Evolutionary conservation across 345 rosid species (phyloP).

Genomic region (Sisymbrium irio): DNA sequence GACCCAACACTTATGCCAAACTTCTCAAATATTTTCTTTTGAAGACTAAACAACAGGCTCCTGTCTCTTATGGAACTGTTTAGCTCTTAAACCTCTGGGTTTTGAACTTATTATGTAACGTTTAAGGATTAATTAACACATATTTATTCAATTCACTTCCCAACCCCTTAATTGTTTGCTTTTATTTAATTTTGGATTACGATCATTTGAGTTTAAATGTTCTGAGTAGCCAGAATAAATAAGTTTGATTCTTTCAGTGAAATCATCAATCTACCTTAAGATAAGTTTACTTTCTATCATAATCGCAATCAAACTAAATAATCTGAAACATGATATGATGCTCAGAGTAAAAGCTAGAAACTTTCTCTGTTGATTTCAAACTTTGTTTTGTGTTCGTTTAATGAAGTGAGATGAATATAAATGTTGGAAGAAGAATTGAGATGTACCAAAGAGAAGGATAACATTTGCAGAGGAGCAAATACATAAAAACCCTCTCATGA

Average conservation of each 20-base stretch:
- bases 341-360: not conserved
- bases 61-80: not conserved
- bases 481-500: conserved; percentile 18
- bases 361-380: too few relatives aligned
- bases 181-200: too few relatives aligned
- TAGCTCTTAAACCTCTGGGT: not conserved
- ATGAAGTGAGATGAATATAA: not conserved
- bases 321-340: not conserved
- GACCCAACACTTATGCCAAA: conserved; percentile 44
- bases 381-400: too few relatives aligned
- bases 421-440: not conserved
- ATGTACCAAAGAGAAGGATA: conserved; percentile 42
- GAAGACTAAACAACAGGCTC: conserved; percentile 7
- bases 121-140: too few relatives aligned
- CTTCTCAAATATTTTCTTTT: conserved; percentile 54
- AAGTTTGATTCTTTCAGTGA: too few relatives aligned
- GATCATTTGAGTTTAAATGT: too few relatives aligned
- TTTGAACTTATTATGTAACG: not conserved
- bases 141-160: too few relatives aligned
- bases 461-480: conserved; percentile 26
- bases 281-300: too few relatives aligned
- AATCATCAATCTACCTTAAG: too few relatives aligned
- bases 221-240: too few relatives aligned
- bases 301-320: not conserved
- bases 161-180: too few relatives aligned